Conservation (phyloP, 2,329 filamentous ascomycete genomes). For the Arthroderma uncinatum region DNA sequence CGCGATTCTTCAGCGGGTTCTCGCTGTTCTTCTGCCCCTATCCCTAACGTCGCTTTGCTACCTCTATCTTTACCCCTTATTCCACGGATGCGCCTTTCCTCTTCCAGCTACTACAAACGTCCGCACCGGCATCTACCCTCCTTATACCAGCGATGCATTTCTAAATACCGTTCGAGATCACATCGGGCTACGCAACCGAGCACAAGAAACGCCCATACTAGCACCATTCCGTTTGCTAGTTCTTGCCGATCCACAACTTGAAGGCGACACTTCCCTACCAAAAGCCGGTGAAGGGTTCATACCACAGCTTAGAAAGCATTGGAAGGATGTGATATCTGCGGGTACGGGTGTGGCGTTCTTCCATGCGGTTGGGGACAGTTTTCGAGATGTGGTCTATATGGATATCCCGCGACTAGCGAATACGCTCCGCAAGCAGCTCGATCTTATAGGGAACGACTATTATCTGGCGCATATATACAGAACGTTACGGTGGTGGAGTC, state of each 20-base stretch:
- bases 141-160: slow-evolving; percentile 19
- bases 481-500: slow-evolving; percentile 69
- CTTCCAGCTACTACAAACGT: slow-evolving; percentile 4
- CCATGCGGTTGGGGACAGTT: slow-evolving; percentile 16
- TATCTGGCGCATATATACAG: slow-evolving; percentile 91
- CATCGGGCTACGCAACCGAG: slow-evolving; percentile 15
- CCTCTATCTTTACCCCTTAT: slow-evolving; percentile 77
- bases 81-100: slow-evolving; percentile 73
- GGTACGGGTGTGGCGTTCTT: slow-evolving; percentile 8
- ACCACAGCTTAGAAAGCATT: slow-evolving; percentile 33
- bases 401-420: slow-evolving; percentile 59
- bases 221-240: slow-evolving; percentile 81
- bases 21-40: slow-evolving; percentile 49
- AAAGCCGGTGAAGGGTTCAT: slow-evolving; percentile 35
- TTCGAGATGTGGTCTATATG: slow-evolving; percentile 42
- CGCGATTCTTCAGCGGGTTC: slow-evolving; percentile 36
- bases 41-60: slow-evolving; percentile 61
- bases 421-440: slow-evolving; percentile 65
- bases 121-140: slow-evolving; percentile 1
- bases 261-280: slow-evolving; percentile 78
- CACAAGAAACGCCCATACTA: slow-evolving; percentile 13
- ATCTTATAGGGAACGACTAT: slow-evolving; percentile 86
- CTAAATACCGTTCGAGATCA: slow-evolving; percentile 31
- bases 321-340: slow-evolving; percentile 18
- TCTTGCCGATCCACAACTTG: slow-evolving; percentile 83